Base-by-base conservation (phyloP, 2,329 filamentous ascomycete species). In the Scedosporium boydii region DNA sequence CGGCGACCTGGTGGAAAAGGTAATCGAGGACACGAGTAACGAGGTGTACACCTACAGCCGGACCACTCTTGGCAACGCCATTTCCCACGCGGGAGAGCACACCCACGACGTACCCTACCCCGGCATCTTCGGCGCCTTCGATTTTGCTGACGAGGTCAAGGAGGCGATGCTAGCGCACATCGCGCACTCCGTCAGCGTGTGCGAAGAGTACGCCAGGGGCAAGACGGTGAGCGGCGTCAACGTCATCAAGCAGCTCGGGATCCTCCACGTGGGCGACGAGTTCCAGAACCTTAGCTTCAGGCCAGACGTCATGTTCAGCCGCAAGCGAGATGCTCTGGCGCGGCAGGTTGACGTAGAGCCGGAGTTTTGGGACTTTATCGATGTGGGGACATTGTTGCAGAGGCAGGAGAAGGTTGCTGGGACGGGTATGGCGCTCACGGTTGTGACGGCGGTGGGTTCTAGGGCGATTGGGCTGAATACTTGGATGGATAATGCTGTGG, bases 381-480 rank as follows among this genome's bases (percentile, higher is more conserved):
- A 99, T 74, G 81, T 92, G 73, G 82, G 86, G 18, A 89, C 86
- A 10, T 77, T 98, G 5, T 82, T 96, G 78, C 91, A 97, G 70
- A 84, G 87, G 61, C 93, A 98, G 73, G 95, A 99, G 75, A 99
- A 98, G 80, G 82, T 96, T 62, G 93, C 93, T 5, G 91, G 93
- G 46, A 96, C 93, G 3, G 90, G 95, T 66, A 93, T 99, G 88
- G 95, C 93, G 5, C 82, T 99, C 70, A 99, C 95, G 1, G 84
- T 96, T 42, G 90, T 90, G 9, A 93, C 91, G 63, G 91, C 96
- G 1, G 80, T 98, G 4, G 91, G 93, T 63, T 85, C 89, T 58
- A 84, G 91, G 58, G 81, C 95, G 70, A 78, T 99, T 46, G 91
- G 93, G 64, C 89, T 92, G 65, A 86, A 89, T 68, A 87, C 89